A percentile compares a stretch with the other conserved stretches of the same genome.
phyloP scores from a whole-genome alignment of 2,329 filamentous ascomycete genomes.

The Beauveria asiatica region DNA sequence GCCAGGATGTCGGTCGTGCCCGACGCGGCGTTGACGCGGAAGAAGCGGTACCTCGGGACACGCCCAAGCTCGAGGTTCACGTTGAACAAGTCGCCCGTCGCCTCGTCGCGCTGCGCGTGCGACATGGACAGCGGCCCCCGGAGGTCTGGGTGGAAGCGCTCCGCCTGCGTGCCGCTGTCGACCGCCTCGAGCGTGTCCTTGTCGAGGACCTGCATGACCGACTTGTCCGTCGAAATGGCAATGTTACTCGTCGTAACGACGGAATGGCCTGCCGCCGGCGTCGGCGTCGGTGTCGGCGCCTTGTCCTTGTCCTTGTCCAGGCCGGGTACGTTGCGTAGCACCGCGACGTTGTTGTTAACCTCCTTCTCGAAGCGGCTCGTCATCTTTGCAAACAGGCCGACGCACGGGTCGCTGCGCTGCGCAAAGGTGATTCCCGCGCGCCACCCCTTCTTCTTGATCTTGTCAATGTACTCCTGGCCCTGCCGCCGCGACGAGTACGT shows the following conservation, averaged over 20 bases:
- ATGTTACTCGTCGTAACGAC: slow-evolving; percentile 14
- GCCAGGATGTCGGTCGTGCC: slow-evolving; percentile 59
- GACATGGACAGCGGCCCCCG: slow-evolving; percentile 55
- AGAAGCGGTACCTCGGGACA: slow-evolving; percentile 52
- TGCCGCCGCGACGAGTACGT: slow-evolving; percentile 57
- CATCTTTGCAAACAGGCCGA: slow-evolving; percentile 57
- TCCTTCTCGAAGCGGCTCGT: slow-evolving; percentile 42
- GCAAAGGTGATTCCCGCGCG: slow-evolving; percentile 50
- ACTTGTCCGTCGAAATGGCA: slow-evolving; percentile 35
- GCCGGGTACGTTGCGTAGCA: slow-evolving; percentile 35
- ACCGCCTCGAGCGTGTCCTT: slow-evolving; percentile 59
- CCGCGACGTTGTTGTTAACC: slow-evolving; percentile 47
- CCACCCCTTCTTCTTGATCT: slow-evolving; percentile 46
- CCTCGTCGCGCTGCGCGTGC: slow-evolving; percentile 58
- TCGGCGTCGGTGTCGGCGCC: neutral
- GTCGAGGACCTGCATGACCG: slow-evolving; percentile 50
- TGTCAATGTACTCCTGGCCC: slow-evolving; percentile 28
- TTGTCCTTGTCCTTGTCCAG: neutral
- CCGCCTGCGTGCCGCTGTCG: slow-evolving; percentile 44
- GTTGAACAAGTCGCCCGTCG: slow-evolving; percentile 64
- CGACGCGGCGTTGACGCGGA: slow-evolving; percentile 49
- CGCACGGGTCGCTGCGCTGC: slow-evolving; percentile 58
- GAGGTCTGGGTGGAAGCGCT: slow-evolving; percentile 52
- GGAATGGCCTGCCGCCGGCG: slow-evolving; percentile 22
- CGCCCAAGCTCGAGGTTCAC: slow-evolving; percentile 57